A percentile compares a stretch with the other conserved stretches of the same genome.
These are phyloP conservation scores for Seiridium cupressi DNA, from an alignment of 2,329 filamentous ascomycete genomes.

Conservation along the genomic window DNA sequence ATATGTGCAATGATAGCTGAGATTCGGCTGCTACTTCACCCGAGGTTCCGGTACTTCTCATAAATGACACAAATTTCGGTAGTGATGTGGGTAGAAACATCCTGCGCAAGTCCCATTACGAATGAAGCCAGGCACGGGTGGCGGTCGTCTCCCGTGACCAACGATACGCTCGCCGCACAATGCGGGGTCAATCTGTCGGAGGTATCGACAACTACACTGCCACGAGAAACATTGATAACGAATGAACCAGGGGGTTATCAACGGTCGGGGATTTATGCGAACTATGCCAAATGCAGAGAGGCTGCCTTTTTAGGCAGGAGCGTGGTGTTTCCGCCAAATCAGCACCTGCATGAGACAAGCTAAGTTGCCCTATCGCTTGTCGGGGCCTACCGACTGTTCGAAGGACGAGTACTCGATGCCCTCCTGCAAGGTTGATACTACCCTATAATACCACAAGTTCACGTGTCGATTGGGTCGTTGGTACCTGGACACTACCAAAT, in stretches of 20 bases:
- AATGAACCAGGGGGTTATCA: neutral
- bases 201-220: neutral
- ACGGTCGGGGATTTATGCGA: neutral
- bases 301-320: neutral
- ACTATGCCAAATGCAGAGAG: neutral
- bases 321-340: neutral
- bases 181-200: neutral
- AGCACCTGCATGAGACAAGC: neutral
- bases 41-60: neutral
- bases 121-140: neutral
- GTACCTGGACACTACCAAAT: too few relatives aligned
- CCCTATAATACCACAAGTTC: neutral
- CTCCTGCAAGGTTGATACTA: neutral
- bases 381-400: neutral
- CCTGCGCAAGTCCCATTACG: neutral
- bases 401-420: neutral
- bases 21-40: neutral
- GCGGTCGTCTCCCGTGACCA: neutral
- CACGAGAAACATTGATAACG: neutral
- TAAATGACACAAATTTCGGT: neutral
- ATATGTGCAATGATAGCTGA: neutral
- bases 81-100: neutral
- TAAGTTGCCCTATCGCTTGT: neutral
- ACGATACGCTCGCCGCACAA: neutral
- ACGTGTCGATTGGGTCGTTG: neutral